Percentiles rank a stretch among this genome's conserved stretches.
Conservation (phyloP, 768 basidiomycete species). For the Mycena rebaudengoi region DNA sequence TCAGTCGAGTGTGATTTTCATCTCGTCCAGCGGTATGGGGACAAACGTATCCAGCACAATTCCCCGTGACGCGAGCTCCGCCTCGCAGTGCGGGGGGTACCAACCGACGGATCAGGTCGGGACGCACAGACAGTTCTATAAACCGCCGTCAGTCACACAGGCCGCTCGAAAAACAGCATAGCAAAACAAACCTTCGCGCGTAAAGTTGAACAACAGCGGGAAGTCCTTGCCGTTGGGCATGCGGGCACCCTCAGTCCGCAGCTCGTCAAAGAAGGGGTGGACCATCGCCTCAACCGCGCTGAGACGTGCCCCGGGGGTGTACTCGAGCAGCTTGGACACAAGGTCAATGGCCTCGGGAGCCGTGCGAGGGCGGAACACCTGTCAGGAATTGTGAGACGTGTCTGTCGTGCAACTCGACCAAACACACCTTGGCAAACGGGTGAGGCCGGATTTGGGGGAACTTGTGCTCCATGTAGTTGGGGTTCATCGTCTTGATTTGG, state of each 20-base stretch:
- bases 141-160: conserved; percentile 1
- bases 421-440: conserved; percentile 91
- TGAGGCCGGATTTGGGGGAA: conserved; percentile 99
- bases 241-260: conserved; percentile 87
- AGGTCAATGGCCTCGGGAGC: conserved; percentile 96
- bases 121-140: conserved; percentile 93
- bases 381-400: conserved; percentile 24
- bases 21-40: conserved; percentile 96
- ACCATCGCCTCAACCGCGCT: conserved; percentile 93
- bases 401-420: conserved; percentile 1
- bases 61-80: conserved; percentile 85
- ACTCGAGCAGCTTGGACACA: conserved; percentile 94
- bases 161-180: not conserved
- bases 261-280: conserved; percentile 96
- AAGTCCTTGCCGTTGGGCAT: conserved; percentile 99
- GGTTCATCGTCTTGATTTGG: conserved; percentile 99
- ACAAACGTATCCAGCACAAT: conserved; percentile 92
- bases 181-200: conserved; percentile 82
- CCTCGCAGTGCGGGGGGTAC: conserved; percentile 91
- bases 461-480: conserved; percentile 99
- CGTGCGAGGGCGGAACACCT: conserved; percentile 99
- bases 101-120: conserved; percentile 91
- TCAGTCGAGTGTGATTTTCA: conserved; percentile 94
- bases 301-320: conserved; percentile 94
- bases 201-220: conserved; percentile 94